These are phyloP conservation scores for Phaeosphaeriaceae sp. DNA, from an alignment of 2,329 filamentous ascomycete genomes.

Conservation along the genomic window DNA sequence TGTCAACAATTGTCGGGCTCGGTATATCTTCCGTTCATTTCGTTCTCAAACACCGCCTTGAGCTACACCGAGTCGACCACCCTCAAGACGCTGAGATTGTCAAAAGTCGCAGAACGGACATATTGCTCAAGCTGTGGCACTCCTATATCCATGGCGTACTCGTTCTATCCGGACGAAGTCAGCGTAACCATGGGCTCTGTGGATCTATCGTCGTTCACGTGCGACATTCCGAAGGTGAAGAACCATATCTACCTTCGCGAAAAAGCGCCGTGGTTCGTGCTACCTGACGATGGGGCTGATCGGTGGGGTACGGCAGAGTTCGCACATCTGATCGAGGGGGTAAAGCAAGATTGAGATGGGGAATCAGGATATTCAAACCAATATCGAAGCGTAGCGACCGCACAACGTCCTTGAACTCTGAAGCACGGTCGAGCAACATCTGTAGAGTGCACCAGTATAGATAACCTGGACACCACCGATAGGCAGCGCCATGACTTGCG, in stretches of 20 bases:
- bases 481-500: too few species aligned
- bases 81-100: slow-evolving; percentile 45
- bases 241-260: slow-evolving; percentile 57
- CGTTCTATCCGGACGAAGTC: slow-evolving; percentile 39
- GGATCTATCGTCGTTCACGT: slow-evolving; percentile 49
- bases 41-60: slow-evolving; percentile 45
- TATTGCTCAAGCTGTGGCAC: slow-evolving; percentile 57
- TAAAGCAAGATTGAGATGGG: neutral
- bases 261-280: slow-evolving; percentile 39
- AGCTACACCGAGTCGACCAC: slow-evolving; percentile 41
- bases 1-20: slow-evolving; percentile 59
- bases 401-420: too few species aligned
- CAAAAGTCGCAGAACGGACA: slow-evolving; percentile 51
- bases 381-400: too few species aligned
- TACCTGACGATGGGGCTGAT: slow-evolving; percentile 39
- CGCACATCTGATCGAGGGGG: slow-evolving; percentile 20
- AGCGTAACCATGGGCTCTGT: slow-evolving; percentile 52
- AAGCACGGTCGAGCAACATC: too few species aligned
- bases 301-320: slow-evolving; percentile 27
- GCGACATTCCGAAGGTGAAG: slow-evolving; percentile 34
- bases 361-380: too few species aligned
- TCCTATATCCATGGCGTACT: slow-evolving; percentile 54
- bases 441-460: too few species aligned
- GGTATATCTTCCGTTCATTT: slow-evolving; percentile 53
- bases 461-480: too few species aligned